These are phyloP conservation scores for Calonectria crousiana DNA, from an alignment of 2,329 filamentous ascomycete genomes.

Conservation along the genomic window DNA sequence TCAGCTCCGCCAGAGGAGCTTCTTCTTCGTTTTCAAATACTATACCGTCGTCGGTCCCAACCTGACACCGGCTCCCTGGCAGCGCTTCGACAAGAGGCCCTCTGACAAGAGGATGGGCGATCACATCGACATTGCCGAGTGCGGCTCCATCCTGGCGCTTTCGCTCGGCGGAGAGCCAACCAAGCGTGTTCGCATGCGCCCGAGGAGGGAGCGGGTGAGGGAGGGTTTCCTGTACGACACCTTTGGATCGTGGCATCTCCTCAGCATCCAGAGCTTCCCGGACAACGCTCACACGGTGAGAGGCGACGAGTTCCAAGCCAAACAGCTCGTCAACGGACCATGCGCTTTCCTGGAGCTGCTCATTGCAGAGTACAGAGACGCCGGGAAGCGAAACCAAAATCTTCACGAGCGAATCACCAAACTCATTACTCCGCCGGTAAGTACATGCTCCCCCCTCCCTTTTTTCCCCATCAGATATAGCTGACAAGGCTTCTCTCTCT, in stretches of 20 bases:
- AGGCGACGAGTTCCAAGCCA: conserved; percentile 63
- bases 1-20: conserved; percentile 65
- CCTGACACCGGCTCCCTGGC: conserved; percentile 70
- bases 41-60: conserved; percentile 70
- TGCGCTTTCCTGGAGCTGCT: conserved; percentile 72
- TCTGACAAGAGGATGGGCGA: conserved; percentile 53
- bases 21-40: conserved; percentile 75
- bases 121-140: conserved; percentile 71
- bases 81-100: conserved; percentile 64
- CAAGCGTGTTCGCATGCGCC: conserved; percentile 61
- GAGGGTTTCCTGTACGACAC: conserved; percentile 68
- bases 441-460: background rate
- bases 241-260: conserved; percentile 71
- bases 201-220: conserved; percentile 60
- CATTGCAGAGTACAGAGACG: conserved; percentile 71
- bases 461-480: background rate
- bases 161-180: conserved; percentile 65
- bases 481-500: conserved; percentile 22
- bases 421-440: conserved; percentile 68
- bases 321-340: conserved; percentile 70
- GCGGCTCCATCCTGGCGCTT: conserved; percentile 70
- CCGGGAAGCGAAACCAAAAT: conserved; percentile 67
- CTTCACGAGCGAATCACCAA: conserved; percentile 69
- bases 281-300: conserved; percentile 70
- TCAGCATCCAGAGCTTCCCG: conserved; percentile 70